Evolutionary conservation across 2,329 filamentous ascomycete species (phyloP), one percentile per base, ranked within the genome.

Genomic region (Penicillium hordei): DNA sequence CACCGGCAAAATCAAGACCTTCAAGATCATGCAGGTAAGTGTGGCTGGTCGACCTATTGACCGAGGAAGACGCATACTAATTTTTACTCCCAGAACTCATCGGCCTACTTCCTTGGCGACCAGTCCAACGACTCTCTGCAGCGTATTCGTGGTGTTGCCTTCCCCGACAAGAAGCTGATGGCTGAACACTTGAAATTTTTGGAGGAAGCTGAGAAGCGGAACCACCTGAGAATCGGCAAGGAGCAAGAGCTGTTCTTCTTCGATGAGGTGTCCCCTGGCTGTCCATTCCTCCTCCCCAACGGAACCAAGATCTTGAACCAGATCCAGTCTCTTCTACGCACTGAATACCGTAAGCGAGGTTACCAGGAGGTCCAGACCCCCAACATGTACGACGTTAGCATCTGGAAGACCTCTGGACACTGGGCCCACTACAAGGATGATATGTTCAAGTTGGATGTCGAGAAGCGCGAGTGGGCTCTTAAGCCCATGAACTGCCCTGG

Each of bases 401-500:
- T 97, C 15, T 97, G 94, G 94, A 94, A 96, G 80, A 89, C 86
- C 23, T 96, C 92, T 9, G 94, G 94, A 49, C 94, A 97, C 76
- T 97, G 93, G 93, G 86, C 89, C 59, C 87, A 93, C 72, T 94
- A 97, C 81, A 86, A 92, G 71, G 93, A 97, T 63, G 93, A 97
- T 78, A 97, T 97, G 93, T 92, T 92, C 76, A 87, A 87, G n/a
- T 87, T 96, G 66, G 80, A 86, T 45, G 81, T 80, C 27, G 93
- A 97, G 75, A 96, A 96, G 81, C 89, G 89, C 62, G 82, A 87
- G 64, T 92, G 88, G 81, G 92, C 87, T 17, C 79, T 97, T 51
- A 97, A 97, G 80, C 93, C 93, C 29, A 97, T 97, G 94, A 97
- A 97, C 80, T 99, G 94, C 78, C 94, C 94, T 4, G 92, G 92